phyloP scores from a whole-genome alignment of 23 red algal genomes.

The Gracilaria vermiculophylla region DNA sequence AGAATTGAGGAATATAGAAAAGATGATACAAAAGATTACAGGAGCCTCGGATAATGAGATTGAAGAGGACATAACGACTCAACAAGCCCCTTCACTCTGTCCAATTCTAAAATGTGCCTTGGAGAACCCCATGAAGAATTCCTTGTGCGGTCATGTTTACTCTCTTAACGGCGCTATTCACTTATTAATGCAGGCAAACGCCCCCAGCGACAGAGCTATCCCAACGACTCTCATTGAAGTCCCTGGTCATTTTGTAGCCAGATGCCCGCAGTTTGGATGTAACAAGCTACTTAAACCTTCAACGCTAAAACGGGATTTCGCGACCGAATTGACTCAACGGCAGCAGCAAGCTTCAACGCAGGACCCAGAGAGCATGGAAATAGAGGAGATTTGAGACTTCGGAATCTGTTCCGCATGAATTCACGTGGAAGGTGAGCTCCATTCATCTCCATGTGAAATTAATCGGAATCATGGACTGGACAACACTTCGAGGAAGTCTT shows the following conservation, averaged over 20 bases:
- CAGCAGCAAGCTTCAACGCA: slow-evolving; percentile 15
- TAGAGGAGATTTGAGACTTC: slow-evolving; percentile 2
- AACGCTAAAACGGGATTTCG: slow-evolving; percentile 50
- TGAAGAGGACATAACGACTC: slow-evolving; percentile 30
- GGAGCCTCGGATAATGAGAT: slow-evolving; percentile 30
- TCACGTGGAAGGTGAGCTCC: background rate
- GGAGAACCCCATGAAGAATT: slow-evolving; percentile 45
- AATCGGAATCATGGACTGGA: too few relatives aligned
- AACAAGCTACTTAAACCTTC: background rate
- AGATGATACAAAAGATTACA: background rate
- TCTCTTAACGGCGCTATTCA: slow-evolving; percentile 37
- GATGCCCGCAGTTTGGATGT: slow-evolving; percentile 35
- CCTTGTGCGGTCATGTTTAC: slow-evolving; percentile 43
- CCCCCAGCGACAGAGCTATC: background rate
- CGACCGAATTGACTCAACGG: slow-evolving; percentile 46
- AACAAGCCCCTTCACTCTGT: slow-evolving; percentile 5
- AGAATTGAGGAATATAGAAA: slow-evolving; percentile 4
- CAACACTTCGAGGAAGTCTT: background rate
- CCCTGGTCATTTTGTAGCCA: background rate
- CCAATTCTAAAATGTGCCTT: slow-evolving; percentile 24
- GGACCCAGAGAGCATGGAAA: slow-evolving; percentile 16
- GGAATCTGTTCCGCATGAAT: background rate
- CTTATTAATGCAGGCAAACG: slow-evolving; percentile 32
- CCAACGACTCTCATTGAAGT: slow-evolving; percentile 22
- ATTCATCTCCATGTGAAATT: background rate